These are phyloP conservation scores for Euclidium syriacum DNA, from an alignment of 345 rosid genomes.

Conservation along the genomic window DNA sequence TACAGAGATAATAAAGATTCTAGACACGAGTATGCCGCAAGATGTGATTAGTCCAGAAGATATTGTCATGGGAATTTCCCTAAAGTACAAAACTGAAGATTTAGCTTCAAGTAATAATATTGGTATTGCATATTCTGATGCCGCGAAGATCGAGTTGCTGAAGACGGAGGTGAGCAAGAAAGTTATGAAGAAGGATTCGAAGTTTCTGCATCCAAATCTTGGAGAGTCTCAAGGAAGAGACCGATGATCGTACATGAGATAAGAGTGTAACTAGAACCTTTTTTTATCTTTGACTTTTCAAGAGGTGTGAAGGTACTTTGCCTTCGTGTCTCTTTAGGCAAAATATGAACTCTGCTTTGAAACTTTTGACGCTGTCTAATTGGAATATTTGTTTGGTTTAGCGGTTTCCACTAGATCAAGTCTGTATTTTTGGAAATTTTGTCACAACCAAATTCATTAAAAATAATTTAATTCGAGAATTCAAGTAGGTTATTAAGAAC, in stretches of 20 bases:
- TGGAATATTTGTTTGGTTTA: no score
- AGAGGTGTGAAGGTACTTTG: no score
- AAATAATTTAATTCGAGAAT: no score
- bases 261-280: no score
- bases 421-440: no score
- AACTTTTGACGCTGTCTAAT: no score
- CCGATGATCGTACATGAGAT: conserved; percentile 3
- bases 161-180: background rate
- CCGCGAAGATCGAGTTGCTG: background rate
- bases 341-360: no score
- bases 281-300: no score
- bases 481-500: no score
- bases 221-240: conserved; percentile 15
- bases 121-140: background rate
- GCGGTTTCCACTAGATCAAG: no score
- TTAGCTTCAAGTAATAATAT: background rate
- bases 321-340: no score
- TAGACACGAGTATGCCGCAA: background rate
- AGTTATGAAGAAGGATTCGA: background rate
- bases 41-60: conserved; percentile 11
- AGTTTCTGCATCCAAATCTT: background rate
- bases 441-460: no score
- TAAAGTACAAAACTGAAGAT: background rate
- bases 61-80: background rate
- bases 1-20: conserved; percentile 12